Conservation (phyloP, 1,284 basidiomycete genomes). For the Cystobasidium sp. region DNA sequence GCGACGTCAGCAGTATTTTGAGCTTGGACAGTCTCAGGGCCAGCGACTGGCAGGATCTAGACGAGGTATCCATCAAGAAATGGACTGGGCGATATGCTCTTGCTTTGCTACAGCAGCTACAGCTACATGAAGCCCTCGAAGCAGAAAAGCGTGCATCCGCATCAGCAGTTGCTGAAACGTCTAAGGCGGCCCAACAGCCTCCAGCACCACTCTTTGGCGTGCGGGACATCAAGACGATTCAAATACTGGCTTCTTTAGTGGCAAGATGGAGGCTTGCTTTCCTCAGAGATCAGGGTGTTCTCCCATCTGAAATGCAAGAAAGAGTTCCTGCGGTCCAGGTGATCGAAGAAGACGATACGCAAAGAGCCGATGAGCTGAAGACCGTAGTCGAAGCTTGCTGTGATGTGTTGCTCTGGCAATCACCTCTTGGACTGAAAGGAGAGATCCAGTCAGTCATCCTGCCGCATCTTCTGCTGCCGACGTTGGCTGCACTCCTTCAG, state of each 20-base stretch:
- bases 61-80: conserved; percentile 2
- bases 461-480: conserved; percentile 32
- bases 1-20: conserved; percentile 5
- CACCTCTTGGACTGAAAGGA: conserved; percentile 8
- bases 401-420: background rate
- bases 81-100: conserved; percentile 13
- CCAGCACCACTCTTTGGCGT: conserved; percentile 45
- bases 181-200: conserved; percentile 19
- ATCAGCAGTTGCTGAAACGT: conserved; percentile 8
- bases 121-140: conserved; percentile 9
- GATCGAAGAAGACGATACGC: conserved; percentile 37
- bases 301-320: conserved; percentile 33
- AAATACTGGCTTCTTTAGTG: conserved; percentile 45
- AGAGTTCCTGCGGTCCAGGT: background rate
- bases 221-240: conserved; percentile 46
- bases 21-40: background rate
- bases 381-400: background rate
- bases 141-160: conserved; percentile 18
- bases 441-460: conserved; percentile 10
- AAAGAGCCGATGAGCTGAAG: background rate
- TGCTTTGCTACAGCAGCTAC: conserved; percentile 3
- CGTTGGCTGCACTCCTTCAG: conserved; percentile 27
- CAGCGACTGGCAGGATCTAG: background rate
- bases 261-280: conserved; percentile 47
- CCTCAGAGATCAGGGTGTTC: conserved; percentile 15